A percentile compares a stretch with the other conserved stretches of the same genome.
These are phyloP conservation scores for Botrytis aclada DNA, from an alignment of 2,329 filamentous ascomycete species.

Conservation along the genomic window DNA sequence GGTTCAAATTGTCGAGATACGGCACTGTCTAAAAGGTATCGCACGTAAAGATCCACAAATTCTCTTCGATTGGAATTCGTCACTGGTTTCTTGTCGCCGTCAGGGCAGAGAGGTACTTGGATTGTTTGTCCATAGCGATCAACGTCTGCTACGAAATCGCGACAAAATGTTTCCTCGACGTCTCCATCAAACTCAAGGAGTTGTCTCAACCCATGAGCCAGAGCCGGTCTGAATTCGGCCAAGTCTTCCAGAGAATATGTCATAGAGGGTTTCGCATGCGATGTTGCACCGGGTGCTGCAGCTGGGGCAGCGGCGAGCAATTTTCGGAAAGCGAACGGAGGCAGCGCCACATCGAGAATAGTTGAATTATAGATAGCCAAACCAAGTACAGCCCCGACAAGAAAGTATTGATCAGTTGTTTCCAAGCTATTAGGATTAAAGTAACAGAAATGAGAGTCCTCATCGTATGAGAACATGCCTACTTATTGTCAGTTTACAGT, in stretches of 20 bases:
- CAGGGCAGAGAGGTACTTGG: conserved; percentile 67
- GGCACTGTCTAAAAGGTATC: conserved; percentile 73
- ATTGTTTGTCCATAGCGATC: conserved; percentile 71
- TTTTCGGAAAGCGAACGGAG: conserved; percentile 86
- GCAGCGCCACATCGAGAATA: conserved; percentile 83
- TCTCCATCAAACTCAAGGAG: conserved; percentile 81
- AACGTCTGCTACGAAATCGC: conserved; percentile 75
- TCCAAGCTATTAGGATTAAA: conserved; percentile 91
- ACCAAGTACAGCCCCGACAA: conserved; percentile 83
- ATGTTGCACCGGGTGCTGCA: conserved; percentile 51
- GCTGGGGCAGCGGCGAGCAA: conserved; percentile 74
- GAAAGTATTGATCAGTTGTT: conserved; percentile 85
- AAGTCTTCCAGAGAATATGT: conserved; percentile 78
- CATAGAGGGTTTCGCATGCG: conserved; percentile 59
- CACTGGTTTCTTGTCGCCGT: conserved; percentile 71
- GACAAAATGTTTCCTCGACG: conserved; percentile 74
- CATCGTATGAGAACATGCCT: conserved; percentile 92
- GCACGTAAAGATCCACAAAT: conserved; percentile 82
- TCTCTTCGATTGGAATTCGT: conserved; percentile 82
- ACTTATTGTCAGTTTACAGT: conserved; percentile 21
- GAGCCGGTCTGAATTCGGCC: conserved; percentile 72
- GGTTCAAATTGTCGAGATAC: conserved; percentile 84
- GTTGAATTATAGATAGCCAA: conserved; percentile 94
- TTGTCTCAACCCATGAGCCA: conserved; percentile 72
- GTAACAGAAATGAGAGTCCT: conserved; percentile 87